phyloP scores from a whole-genome alignment of 805 yeast species.

The Candida pseudoglaebosa region DNA sequence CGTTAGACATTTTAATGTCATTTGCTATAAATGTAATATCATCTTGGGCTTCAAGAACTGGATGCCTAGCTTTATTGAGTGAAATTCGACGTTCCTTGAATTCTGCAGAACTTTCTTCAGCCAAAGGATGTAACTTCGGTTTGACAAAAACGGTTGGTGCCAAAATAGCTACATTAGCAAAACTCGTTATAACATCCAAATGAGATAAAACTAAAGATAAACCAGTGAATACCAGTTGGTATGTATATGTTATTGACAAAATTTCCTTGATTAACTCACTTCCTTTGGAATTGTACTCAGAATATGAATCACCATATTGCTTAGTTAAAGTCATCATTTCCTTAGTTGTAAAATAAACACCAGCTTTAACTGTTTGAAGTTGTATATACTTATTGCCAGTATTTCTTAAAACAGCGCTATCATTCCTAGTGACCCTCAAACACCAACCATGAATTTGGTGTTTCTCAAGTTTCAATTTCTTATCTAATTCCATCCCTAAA shows the following conservation, averaged over 20 bases:
- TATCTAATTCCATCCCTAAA: slow-evolving; percentile 76
- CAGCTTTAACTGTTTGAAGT: slow-evolving; percentile 90
- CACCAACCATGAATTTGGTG: slow-evolving; percentile 94
- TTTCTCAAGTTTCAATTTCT: slow-evolving; percentile 83
- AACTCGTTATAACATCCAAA: slow-evolving; percentile 78
- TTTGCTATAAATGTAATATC: slow-evolving; percentile 88
- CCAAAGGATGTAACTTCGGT: slow-evolving; percentile 63
- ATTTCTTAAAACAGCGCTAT: slow-evolving; percentile 72
- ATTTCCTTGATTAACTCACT: slow-evolving; percentile 77
- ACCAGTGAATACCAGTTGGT: slow-evolving; percentile 71
- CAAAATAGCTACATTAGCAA: slow-evolving; percentile 74
- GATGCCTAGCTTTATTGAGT: slow-evolving; percentile 83
- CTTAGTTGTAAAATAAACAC: slow-evolving; percentile 83
- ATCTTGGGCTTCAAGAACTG: slow-evolving; percentile 90
- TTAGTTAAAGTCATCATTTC: slow-evolving; percentile 57
- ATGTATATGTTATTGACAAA: slow-evolving; percentile 74
- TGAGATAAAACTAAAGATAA: slow-evolving; percentile 63
- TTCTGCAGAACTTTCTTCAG: slow-evolving; percentile 21
- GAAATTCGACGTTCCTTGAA: slow-evolving; percentile 43
- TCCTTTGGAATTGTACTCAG: slow-evolving; percentile 73
- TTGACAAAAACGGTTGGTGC: slow-evolving; percentile 80
- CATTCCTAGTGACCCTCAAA: slow-evolving; percentile 85
- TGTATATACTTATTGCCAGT: slow-evolving; percentile 60
- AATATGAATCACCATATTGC: slow-evolving; percentile 54
- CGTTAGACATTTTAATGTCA: slow-evolving; percentile 64